Evolutionary conservation across 768 basidiomycete species (phyloP), one percentile per base, ranked within the genome.

Genomic region (Suillus subaureus): DNA sequence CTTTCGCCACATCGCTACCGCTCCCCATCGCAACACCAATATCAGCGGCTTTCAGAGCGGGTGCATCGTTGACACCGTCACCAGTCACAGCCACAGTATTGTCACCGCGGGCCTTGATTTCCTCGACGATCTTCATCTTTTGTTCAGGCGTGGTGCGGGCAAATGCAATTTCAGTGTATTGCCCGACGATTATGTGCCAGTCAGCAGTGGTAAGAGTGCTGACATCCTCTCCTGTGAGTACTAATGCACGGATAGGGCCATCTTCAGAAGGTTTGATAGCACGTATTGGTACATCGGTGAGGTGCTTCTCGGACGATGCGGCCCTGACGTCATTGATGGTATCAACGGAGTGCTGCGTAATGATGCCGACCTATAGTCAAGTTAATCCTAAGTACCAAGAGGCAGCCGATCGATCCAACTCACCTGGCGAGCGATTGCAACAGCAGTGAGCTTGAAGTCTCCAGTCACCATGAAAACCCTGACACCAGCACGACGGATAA

Each of bases 401-500:
- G n/a, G 6, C n/a, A 31, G n/a, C 31, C 6, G 52, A 2, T 16
- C 6, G 31, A 11, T 42, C 23, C 75, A 73, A 49, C 74, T 74
- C 52, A 85, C 84, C 68, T 82, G 79, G 43, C 77, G 74, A 0
- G 82, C 83, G 61, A 87, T 87, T 6, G 84, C 80, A 7, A 80
- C 78, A 0, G 85, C 86, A 0, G 86, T 87, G 67, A 84, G 73
- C 55, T 82, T 76, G 72, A 85, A 85, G 70, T 87, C 85, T 56
- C 86, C 86, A 0, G 86, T 87, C 28, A 87, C 78, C 84, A 87
- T 87, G 65, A 84, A 81, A 21, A 86, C 81, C 28, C 81, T 79
- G 57, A 85, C 80, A 26, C 87, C 86, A 0, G 87, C 87, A 61
- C 75, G 72, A 28, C 82, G 75, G 69, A 83, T 84, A 56, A 81